These are phyloP conservation scores for Xylariaceae sp. DNA, from an alignment of 2,329 filamentous ascomycete species.

Conservation along the genomic window DNA sequence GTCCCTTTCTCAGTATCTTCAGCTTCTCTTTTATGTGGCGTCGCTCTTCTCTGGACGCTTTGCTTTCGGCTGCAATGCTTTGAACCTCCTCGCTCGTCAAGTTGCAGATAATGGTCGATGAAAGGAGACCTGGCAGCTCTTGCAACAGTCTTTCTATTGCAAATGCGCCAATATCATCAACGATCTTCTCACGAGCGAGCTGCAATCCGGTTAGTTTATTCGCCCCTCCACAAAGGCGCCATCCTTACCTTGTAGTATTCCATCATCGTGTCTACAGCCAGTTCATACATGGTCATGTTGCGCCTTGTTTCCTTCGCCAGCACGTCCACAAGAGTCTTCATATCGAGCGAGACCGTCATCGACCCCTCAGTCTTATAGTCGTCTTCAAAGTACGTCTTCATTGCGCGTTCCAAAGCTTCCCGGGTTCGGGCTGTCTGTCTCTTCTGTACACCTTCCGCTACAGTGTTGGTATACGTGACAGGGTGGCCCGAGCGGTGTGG, in stretches of 20 bases:
- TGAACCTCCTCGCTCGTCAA: conserved; percentile 14
- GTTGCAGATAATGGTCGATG: conserved; percentile 17
- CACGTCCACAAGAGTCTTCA: conserved; percentile 3
- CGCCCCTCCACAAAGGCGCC: too few relatives aligned
- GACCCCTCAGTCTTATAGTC: neutral
- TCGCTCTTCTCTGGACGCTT: conserved; percentile 13
- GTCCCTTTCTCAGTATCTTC: neutral
- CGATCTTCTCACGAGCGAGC: conserved; percentile 33
- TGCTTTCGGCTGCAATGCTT: conserved; percentile 17
- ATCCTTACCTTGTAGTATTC: conserved; percentile 23
- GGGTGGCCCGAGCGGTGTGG: conserved; percentile 28
- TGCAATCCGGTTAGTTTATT: conserved; percentile 7
- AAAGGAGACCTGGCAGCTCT: conserved; percentile 22
- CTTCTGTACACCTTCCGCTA: conserved; percentile 32
- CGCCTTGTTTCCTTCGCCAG: conserved; percentile 8
- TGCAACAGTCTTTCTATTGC: conserved; percentile 33
- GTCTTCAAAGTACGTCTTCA: neutral
- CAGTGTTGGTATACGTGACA: conserved; percentile 35
- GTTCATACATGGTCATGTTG: conserved; percentile 18
- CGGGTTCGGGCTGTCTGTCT: conserved; percentile 13
- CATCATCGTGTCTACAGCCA: conserved; percentile 22
- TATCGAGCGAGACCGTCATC: neutral
- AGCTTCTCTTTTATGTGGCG: conserved; percentile 18
- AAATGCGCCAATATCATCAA: conserved; percentile 33
- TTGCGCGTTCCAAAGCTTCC: neutral